phyloP scores from a whole-genome alignment of 257 asterid species.

The Primulina eburnea region DNA sequence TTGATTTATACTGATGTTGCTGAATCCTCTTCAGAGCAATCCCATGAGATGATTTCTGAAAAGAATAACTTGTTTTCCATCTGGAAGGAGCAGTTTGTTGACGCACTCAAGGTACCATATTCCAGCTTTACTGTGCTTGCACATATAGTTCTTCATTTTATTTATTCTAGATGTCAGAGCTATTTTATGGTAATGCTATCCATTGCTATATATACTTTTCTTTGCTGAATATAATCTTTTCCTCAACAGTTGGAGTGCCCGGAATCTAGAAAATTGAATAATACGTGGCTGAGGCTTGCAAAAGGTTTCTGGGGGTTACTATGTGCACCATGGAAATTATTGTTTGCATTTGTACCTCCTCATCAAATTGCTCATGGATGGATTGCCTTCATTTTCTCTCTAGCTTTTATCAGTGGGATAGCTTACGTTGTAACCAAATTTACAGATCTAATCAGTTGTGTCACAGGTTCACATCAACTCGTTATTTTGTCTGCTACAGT shows the following conservation, averaged over 20 bases:
- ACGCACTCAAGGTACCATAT: conserved; percentile 55
- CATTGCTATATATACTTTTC: not conserved
- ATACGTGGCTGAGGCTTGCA: conserved; percentile 35
- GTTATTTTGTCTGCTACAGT: not conserved
- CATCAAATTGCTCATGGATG: conserved; percentile 92
- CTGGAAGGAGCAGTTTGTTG: conserved; percentile 78
- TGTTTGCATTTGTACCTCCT: conserved; percentile 88
- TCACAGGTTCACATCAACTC: conserved; percentile 49
- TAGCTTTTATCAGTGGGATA: conserved; percentile 74
- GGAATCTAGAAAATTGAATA: conserved; percentile 47
- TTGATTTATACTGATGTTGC: conserved; percentile 39
- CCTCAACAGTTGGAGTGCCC: conserved; percentile 59
- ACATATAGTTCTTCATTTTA: not conserved
- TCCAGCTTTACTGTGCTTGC: conserved; percentile 8
- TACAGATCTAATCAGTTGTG: conserved; percentile 84
- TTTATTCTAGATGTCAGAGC: not conserved
- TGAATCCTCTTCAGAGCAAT: conserved; percentile 30
- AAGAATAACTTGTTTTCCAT: conserved; percentile 40
- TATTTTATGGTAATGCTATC: not conserved
- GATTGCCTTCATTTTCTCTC: conserved; percentile 79
- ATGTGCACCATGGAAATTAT: conserved; percentile 78
- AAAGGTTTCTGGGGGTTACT: conserved; percentile 58
- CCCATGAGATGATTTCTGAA: conserved; percentile 27
- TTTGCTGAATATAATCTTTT: not conserved
- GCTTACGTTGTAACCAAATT: conserved; percentile 78